phyloP scores from a whole-genome alignment of 1,139 yeast species.

The Geotrichum candidum region DNA sequence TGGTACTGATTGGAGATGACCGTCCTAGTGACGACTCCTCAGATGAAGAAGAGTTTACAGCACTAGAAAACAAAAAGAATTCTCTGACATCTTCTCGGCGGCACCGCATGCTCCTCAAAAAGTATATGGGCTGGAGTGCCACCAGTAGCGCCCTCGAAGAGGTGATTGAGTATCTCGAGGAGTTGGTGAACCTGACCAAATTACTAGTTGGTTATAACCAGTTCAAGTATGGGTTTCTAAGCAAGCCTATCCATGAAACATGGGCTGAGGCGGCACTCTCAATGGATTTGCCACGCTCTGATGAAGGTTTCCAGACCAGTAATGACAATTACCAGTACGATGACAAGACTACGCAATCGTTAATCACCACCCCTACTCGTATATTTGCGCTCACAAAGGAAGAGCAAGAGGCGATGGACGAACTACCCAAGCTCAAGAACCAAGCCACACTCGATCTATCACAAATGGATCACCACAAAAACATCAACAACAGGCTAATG shows the following conservation, averaged over 20 bases:
- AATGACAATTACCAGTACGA: background rate
- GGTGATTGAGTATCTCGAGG: conserved; percentile 46
- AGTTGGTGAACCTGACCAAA: conserved; percentile 39
- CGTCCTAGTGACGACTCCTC: conserved; percentile 2
- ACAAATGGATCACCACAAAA: background rate
- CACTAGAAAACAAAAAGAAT: conserved; percentile 9
- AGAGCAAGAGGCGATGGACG: background rate
- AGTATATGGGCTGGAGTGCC: conserved; percentile 48
- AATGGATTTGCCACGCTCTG: background rate
- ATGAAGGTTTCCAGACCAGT: background rate
- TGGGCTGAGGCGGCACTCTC: conserved; percentile 33
- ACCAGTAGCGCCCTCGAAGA: conserved; percentile 46
- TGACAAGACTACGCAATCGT: background rate
- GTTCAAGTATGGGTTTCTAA: conserved; percentile 46
- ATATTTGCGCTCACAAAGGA: background rate
- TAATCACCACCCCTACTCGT: background rate
- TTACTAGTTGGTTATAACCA: conserved; percentile 44
- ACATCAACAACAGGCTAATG: background rate
- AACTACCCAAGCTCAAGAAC: background rate
- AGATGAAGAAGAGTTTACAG: conserved; percentile 7
- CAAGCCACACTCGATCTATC: background rate
- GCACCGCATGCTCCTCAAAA: conserved; percentile 33
- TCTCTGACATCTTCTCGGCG: conserved; percentile 11
- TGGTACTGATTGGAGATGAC: conserved; percentile 25
- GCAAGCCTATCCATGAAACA: conserved; percentile 43